phyloP scores from a whole-genome alignment of 169 alveolate genomes.

The Plasmodium fragile region DNA sequence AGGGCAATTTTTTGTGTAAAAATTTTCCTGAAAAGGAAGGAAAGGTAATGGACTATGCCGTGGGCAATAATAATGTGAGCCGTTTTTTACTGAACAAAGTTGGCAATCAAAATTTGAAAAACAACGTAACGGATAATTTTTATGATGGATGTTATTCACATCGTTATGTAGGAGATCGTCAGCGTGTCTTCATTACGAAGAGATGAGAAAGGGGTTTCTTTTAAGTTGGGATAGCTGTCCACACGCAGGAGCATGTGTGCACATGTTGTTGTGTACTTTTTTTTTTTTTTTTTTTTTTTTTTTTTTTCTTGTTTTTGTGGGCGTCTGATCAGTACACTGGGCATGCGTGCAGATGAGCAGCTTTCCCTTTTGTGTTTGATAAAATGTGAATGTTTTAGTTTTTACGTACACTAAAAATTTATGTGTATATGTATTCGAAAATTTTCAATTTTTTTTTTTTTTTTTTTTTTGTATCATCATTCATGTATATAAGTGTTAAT shows the following conservation, averaged over 20 bases:
- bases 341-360: not conserved
- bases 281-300: not conserved
- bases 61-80: not conserved
- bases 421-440: constrained; percentile 16
- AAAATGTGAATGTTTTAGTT: not conserved
- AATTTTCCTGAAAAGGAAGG: not conserved
- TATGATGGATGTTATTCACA: not conserved
- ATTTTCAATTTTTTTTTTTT: constrained; percentile 23
- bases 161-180: not conserved
- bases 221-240: not conserved
- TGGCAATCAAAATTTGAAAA: not conserved
- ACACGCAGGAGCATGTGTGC: not conserved
- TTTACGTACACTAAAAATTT: not conserved
- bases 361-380: not conserved
- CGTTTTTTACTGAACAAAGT: not conserved
- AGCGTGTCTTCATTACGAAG: not conserved
- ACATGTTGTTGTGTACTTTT: not conserved
- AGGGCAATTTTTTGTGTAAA: not conserved
- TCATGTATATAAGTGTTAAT: not conserved
- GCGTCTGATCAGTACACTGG: not conserved
- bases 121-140: not conserved
- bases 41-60: not conserved
- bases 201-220: not conserved
- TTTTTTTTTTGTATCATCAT: constrained; percentile 28
- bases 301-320: not conserved